Evolutionary conservation across 495 filamentous ascomycete genomes (phyloP).

Genomic region (Margaritispora aquatica): DNA sequence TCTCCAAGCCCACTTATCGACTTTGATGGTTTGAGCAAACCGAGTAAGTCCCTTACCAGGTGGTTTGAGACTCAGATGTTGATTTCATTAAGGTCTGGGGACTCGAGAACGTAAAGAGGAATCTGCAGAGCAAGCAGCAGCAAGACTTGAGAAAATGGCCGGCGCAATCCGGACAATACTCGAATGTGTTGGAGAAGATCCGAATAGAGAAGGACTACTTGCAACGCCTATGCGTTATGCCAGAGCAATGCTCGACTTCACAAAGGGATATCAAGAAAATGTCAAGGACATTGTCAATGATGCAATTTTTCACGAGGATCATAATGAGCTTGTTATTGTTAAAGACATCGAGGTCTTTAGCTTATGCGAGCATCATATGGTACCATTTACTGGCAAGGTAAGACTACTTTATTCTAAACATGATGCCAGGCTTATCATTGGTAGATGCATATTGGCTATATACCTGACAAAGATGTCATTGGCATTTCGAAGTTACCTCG

Average conservation of each 20-base stretch:
- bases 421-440: constrained; percentile 13
- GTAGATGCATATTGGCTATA: constrained; percentile 98
- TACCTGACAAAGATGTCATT: constrained; percentile 77
- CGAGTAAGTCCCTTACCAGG: constrained; percentile 39
- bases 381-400: constrained; percentile 92
- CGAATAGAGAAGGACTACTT: constrained; percentile 80
- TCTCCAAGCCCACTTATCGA: constrained; percentile 62
- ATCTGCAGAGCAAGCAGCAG: constrained; percentile 61
- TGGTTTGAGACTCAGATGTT: background rate
- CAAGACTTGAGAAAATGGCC: constrained; percentile 68
- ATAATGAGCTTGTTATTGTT: constrained; percentile 95
- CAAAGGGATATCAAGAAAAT: constrained; percentile 98
- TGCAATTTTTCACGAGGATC: constrained; percentile 93
- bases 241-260: constrained; percentile 96
- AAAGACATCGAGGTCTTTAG: constrained; percentile 97
- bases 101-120: constrained; percentile 78
- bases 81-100: constrained; percentile 34
- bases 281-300: constrained; percentile 87
- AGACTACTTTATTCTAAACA: background rate
- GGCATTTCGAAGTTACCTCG: constrained; percentile 93
- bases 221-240: constrained; percentile 89
- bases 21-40: constrained; percentile 69
- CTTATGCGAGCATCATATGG: constrained; percentile 95
- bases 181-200: constrained; percentile 95
- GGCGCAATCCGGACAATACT: constrained; percentile 86